Conservation (phyloP, 2,329 filamentous ascomycete species). For the Claviceps monticola region DNA sequence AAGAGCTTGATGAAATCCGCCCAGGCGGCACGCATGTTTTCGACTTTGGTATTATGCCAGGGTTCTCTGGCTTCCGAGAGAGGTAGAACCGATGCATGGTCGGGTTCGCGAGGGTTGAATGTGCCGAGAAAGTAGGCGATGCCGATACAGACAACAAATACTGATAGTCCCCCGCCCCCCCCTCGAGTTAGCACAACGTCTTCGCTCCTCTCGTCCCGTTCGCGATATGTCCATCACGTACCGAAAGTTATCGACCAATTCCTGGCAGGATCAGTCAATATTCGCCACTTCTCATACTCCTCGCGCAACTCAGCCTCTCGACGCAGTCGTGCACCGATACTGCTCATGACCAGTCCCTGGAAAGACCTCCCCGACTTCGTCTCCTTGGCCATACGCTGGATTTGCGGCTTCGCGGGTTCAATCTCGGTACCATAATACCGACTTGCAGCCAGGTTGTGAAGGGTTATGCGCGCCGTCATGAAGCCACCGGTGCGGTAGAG, state of each 20-base stretch:
- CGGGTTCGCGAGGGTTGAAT: constrained; percentile 34
- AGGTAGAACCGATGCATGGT: constrained; percentile 44
- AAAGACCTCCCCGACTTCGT: constrained; percentile 30
- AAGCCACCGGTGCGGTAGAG: constrained; percentile 7
- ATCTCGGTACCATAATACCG: constrained; percentile 23
- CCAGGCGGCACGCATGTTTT: constrained; percentile 57
- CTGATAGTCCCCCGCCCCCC: constrained; percentile 22
- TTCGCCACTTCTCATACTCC: constrained; percentile 30
- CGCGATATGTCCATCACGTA: constrained; percentile 17
- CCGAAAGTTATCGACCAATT: constrained; percentile 41
- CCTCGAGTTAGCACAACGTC: constrained; percentile 3
- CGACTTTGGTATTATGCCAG: constrained; percentile 42
- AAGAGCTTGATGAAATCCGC: constrained; percentile 52
- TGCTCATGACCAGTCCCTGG: constrained; percentile 46
- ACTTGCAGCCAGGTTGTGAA: constrained; percentile 7
- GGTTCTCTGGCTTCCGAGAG: constrained; percentile 36
- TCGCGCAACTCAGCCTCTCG: constrained; percentile 40
- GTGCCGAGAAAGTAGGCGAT: constrained; percentile 47
- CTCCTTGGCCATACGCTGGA: constrained; percentile 21
- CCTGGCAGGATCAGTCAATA: constrained; percentile 26
- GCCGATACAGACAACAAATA: constrained; percentile 36
- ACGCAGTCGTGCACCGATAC: constrained; percentile 38
- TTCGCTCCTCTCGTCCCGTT: background rate
- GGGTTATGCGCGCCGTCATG: constrained; percentile 8
- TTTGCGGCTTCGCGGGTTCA: constrained; percentile 20